phyloP scores from a whole-genome alignment of 148 eudicot genomes.

The Vaccinium corymbosum region DNA sequence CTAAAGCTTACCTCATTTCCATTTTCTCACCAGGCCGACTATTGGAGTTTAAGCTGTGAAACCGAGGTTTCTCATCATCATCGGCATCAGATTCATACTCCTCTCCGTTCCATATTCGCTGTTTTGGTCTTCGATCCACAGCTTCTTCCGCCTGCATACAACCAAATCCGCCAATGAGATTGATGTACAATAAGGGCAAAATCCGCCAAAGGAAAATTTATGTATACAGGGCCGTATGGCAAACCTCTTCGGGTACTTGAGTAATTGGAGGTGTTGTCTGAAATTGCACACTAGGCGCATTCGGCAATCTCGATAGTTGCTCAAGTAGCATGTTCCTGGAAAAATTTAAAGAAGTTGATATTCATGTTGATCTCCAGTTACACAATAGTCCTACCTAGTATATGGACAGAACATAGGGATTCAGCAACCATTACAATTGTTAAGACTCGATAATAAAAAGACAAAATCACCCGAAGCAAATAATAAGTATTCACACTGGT shows the following conservation, averaged over 20 bases:
- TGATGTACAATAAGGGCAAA: neutral
- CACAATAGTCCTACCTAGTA: constrained; percentile 7
- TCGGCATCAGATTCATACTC: constrained; percentile 71
- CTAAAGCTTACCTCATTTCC: constrained; percentile 27
- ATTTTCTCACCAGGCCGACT: constrained; percentile 12
- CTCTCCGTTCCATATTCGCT: constrained; percentile 71
- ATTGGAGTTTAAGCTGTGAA: constrained; percentile 23
- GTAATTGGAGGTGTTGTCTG: constrained; percentile 56
- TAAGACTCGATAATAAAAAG: neutral
- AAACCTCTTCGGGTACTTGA: constrained; percentile 68
- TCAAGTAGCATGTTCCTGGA: constrained; percentile 73
- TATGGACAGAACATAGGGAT: neutral
- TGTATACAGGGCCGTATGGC: neutral
- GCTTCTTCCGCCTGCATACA: constrained; percentile 49
- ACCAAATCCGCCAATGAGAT: constrained; percentile 3
- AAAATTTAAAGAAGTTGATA: constrained; percentile 11
- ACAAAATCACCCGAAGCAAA: neutral
- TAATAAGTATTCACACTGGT: neutral
- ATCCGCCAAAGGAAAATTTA: neutral
- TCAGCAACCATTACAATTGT: constrained; percentile 1
- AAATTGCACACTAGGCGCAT: constrained; percentile 76
- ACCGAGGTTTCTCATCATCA: constrained; percentile 34
- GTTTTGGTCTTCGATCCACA: constrained; percentile 55
- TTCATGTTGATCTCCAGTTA: constrained; percentile 13
- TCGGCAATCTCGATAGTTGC: constrained; percentile 66